Conservation (phyloP, 805 yeast species). For the Yamadazyma ubonensis region DNA sequence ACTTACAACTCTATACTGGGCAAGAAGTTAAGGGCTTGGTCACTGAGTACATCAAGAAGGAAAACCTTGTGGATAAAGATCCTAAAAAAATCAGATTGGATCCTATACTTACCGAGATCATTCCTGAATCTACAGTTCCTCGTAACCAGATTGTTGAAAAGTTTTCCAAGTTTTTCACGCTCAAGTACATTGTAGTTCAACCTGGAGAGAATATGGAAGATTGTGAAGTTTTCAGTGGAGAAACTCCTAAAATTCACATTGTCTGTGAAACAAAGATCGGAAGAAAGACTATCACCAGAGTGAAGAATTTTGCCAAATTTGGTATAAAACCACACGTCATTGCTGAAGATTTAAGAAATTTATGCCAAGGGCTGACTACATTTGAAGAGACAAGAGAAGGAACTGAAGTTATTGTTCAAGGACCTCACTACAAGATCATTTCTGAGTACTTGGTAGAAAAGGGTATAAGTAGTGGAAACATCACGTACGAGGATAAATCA, state of each 20-base stretch:
- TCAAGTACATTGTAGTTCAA: slow-evolving; percentile 47
- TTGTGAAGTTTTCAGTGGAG: slow-evolving; percentile 54
- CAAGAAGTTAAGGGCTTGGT: slow-evolving; percentile 55
- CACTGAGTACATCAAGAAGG: slow-evolving; percentile 53
- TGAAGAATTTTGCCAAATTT: slow-evolving; percentile 67
- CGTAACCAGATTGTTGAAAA: slow-evolving; percentile 47
- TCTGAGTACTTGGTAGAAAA: slow-evolving; percentile 54
- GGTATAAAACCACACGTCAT: slow-evolving; percentile 62
- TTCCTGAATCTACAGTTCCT: slow-evolving; percentile 27
- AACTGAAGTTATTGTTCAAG: slow-evolving; percentile 82
- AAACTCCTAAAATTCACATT: slow-evolving; percentile 63
- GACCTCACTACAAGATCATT: slow-evolving; percentile 72
- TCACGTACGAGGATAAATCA: slow-evolving; percentile 61
- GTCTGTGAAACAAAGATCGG: slow-evolving; percentile 78
- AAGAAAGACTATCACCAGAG: slow-evolving; percentile 72
- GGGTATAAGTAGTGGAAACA: slow-evolving; percentile 68
- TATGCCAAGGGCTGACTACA: slow-evolving; percentile 88
- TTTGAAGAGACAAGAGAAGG: slow-evolving; percentile 59
- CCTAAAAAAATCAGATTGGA: slow-evolving; percentile 58
- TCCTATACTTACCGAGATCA: slow-evolving; percentile 47
- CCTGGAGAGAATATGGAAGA: slow-evolving; percentile 41
- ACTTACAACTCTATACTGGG: slow-evolving; percentile 46
- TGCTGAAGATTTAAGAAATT: slow-evolving; percentile 66
- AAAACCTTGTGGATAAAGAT: slow-evolving; percentile 52
- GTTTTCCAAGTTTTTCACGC: slow-evolving; percentile 48